Evolutionary conservation across 371 early-diverging fungal species (phyloP).

Genomic region (Mucor sp.): DNA sequence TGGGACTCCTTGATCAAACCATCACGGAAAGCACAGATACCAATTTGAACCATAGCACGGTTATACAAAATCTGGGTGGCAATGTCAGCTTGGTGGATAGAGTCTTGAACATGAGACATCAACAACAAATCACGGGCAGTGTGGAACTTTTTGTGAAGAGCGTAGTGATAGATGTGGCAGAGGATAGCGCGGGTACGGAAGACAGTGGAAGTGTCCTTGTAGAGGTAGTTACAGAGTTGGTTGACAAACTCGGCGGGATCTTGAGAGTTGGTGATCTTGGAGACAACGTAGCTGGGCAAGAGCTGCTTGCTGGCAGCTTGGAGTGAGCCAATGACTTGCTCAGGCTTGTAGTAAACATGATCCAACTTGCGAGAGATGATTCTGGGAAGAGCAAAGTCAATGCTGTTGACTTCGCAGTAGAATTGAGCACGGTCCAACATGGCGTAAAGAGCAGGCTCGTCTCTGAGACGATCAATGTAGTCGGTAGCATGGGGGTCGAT

Average conservation of each 20-base stretch:
- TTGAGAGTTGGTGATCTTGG: constrained; percentile 42
- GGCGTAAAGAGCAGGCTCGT: constrained; percentile 87
- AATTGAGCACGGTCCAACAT: constrained; percentile 85
- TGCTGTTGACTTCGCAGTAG: constrained; percentile 70
- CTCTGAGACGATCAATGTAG: constrained; percentile 92
- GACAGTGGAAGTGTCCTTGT: constrained; percentile 82
- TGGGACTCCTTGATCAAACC: constrained; percentile 91
- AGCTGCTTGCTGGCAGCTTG: constrained; percentile 41
- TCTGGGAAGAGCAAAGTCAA: constrained; percentile 67
- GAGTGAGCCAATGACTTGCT: constrained; percentile 54
- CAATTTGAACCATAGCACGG: constrained; percentile 94
- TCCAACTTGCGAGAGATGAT: constrained; percentile 89
- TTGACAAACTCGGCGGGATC: constrained; percentile 72
- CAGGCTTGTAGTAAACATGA: constrained; percentile 94
- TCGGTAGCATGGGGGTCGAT: constrained; percentile 97
- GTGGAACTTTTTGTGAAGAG: constrained; percentile 93
- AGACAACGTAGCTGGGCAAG: constrained; percentile 44
- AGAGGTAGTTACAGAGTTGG: constrained; percentile 83
- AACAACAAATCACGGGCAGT: constrained; percentile 94
- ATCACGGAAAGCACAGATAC: constrained; percentile 94
- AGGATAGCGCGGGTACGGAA: constrained; percentile 95
- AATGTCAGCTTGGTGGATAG: constrained; percentile 88
- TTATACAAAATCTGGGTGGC: constrained; percentile 95
- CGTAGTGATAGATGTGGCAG: constrained; percentile 96
- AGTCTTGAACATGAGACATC: constrained; percentile 97